Percentiles rank a stretch among this genome's conserved stretches.
Conservation (phyloP, 2,329 filamentous ascomycete genomes). For the Hypomyces rosellus region DNA sequence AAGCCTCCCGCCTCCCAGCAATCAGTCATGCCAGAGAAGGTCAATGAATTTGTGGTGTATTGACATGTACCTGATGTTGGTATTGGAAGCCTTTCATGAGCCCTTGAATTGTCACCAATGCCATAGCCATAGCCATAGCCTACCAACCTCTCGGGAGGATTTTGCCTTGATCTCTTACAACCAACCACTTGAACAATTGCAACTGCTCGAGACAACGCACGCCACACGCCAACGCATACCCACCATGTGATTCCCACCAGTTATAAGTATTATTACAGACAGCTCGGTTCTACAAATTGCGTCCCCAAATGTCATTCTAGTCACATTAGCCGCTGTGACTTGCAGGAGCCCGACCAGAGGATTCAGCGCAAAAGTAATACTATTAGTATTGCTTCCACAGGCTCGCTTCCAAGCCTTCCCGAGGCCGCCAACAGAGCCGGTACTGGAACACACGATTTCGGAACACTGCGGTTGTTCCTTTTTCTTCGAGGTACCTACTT, state of each 20-base stretch:
- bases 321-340: slow-evolving; percentile 4
- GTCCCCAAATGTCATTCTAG: slow-evolving; percentile 3
- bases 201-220: slow-evolving; percentile 3
- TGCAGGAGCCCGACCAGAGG: background rate
- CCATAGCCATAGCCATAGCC: too few relatives aligned
- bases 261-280: background rate
- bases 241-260: slow-evolving; percentile 4
- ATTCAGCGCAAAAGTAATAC: background rate
- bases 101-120: too few relatives aligned
- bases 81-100: too few relatives aligned
- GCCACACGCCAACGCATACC: slow-evolving; percentile 7
- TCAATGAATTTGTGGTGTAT: too few relatives aligned
- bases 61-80: too few relatives aligned
- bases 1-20: too few relatives aligned
- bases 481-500: too few relatives aligned
- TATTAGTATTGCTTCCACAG: background rate
- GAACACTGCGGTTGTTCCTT: too few relatives aligned
- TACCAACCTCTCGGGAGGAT: too few relatives aligned
- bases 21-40: too few relatives aligned
- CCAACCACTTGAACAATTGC: too few relatives aligned
- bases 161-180: too few relatives aligned
- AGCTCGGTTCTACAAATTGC: background rate
- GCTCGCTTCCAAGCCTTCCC: slow-evolving; percentile 4
- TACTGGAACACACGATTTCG: background rate
- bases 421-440: background rate